A percentile compares a stretch with the other conserved stretches of the same genome.
Evolutionary conservation across 306 rosid genomes (phyloP).

Genomic region (Malus orientalis): DNA sequence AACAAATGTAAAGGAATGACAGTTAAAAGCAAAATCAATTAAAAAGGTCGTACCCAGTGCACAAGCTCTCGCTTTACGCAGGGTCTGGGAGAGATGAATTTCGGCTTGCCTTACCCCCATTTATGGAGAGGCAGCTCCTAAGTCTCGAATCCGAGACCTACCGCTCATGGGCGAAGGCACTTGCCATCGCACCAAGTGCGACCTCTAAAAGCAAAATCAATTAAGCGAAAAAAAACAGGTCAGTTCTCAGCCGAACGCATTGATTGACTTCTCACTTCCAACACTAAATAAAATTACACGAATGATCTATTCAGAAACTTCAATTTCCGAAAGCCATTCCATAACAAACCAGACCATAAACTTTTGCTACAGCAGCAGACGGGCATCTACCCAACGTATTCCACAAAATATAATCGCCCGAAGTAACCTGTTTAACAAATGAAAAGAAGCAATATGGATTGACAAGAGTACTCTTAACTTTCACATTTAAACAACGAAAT

Average conservation of each 20-base stretch:
- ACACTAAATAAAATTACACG: neutral
- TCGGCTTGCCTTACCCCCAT: no score
- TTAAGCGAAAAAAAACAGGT: neutral
- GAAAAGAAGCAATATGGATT: neutral
- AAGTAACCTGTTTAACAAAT: slow-evolving; percentile 41
- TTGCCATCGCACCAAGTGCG: no score
- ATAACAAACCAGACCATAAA: neutral
- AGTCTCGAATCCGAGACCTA: no score
- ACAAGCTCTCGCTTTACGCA: no score
- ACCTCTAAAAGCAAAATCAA: neutral
- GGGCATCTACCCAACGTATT: slow-evolving; percentile 88
- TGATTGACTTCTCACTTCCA: neutral
- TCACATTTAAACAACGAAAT: neutral
- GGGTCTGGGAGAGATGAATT: no score
- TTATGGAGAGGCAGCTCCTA: no score
- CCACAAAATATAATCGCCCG: slow-evolving; percentile 92
- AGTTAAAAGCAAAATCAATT: neutral
- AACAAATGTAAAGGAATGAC: neutral
- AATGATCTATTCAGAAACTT: neutral
- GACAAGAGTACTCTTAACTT: neutral
- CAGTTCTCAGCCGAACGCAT: neutral
- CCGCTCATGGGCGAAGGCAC: no score
- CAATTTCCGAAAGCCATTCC: neutral
- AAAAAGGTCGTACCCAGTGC: no score
- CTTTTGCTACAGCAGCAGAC: slow-evolving; percentile 36